Conservation (phyloP, 371 early-diverging fungal species). For the Chytridium lagenaria region DNA sequence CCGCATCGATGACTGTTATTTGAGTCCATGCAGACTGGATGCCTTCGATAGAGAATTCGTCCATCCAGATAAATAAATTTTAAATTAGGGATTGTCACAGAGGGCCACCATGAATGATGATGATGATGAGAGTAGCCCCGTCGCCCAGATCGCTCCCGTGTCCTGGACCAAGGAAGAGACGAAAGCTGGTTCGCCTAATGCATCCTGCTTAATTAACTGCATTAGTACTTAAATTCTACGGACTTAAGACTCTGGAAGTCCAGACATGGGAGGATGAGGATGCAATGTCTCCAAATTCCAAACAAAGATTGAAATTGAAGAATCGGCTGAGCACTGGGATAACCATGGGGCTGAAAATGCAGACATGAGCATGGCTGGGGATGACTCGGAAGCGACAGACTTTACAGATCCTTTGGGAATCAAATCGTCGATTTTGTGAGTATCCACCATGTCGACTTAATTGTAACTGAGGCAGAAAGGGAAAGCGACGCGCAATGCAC, state of each 20-base stretch:
- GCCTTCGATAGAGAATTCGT: not conserved
- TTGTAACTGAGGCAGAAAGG: not conserved
- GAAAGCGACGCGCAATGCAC: constrained; percentile 17
- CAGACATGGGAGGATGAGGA: constrained; percentile 42
- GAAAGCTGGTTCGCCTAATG: constrained; percentile 28
- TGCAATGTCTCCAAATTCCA: not conserved
- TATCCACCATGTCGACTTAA: not conserved
- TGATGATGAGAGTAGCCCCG: not conserved
- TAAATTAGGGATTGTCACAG: not conserved
- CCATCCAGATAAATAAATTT: not conserved
- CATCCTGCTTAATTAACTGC: not conserved
- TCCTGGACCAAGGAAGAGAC: constrained; percentile 45
- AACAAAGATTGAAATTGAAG: not conserved
- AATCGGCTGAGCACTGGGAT: not conserved
- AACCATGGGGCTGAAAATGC: not conserved
- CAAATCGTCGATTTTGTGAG: constrained; percentile 40
- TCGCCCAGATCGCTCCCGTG: not conserved
- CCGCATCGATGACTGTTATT: not conserved
- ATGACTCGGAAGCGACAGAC: constrained; percentile 32
- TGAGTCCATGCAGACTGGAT: not conserved
- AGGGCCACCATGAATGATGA: not conserved
- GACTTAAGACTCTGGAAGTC: constrained; percentile 40
- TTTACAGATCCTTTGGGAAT: constrained; percentile 51
- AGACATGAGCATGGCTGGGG: constrained; percentile 15
- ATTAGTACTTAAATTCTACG: constrained; percentile 47